Evolutionary conservation across 2,329 filamentous ascomycete species (phyloP).

Genomic region (Colletotrichum musae): DNA sequence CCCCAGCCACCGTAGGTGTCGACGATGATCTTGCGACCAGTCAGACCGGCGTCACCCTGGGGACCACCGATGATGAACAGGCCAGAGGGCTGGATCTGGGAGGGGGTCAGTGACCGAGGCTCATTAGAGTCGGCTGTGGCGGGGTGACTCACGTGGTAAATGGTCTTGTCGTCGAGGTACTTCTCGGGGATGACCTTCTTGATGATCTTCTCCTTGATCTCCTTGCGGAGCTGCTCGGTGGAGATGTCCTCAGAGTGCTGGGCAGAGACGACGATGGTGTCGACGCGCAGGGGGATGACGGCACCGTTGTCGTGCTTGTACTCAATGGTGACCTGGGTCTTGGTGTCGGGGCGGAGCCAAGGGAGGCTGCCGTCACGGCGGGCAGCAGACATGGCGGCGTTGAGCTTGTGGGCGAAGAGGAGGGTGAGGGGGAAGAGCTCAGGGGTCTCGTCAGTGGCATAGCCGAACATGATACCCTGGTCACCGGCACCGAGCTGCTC

Average conservation of each 20-base stretch:
- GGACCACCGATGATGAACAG: slow-evolving; percentile 99
- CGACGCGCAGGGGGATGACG: slow-evolving; percentile 90
- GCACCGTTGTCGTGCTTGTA: slow-evolving; percentile 97
- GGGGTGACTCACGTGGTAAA: slow-evolving; percentile 86
- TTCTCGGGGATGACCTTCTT: slow-evolving; percentile 93
- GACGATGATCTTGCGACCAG: slow-evolving; percentile 99
- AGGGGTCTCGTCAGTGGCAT: slow-evolving; percentile 98
- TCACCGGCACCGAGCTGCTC: slow-evolving; percentile 99
- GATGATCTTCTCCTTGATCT: slow-evolving; percentile 98
- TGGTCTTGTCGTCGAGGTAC: slow-evolving; percentile 91
- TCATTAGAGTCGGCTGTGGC: neutral
- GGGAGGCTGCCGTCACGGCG: slow-evolving; percentile 89
- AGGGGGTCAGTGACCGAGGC: slow-evolving; percentile 51
- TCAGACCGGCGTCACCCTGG: slow-evolving; percentile 98
- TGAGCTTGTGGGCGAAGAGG: slow-evolving; percentile 96
- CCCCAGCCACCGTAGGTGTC: slow-evolving; percentile 99
- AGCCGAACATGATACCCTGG: slow-evolving; percentile 99
- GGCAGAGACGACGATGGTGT: slow-evolving; percentile 97
- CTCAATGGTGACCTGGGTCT: slow-evolving; percentile 99
- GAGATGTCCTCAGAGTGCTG: slow-evolving; percentile 92
- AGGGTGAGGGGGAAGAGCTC: slow-evolving; percentile 96
- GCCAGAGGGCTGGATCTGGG: slow-evolving; percentile 91
- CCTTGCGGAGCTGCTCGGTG: slow-evolving; percentile 92
- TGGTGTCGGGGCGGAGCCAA: slow-evolving; percentile 98
- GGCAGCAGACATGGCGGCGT: slow-evolving; percentile 92